A percentile compares a stretch with the other conserved stretches of the same genome.
Evolutionary conservation across 108 stramenopile genomes (phyloP).

Genomic region (Phaeodactylum tricornutum): DNA sequence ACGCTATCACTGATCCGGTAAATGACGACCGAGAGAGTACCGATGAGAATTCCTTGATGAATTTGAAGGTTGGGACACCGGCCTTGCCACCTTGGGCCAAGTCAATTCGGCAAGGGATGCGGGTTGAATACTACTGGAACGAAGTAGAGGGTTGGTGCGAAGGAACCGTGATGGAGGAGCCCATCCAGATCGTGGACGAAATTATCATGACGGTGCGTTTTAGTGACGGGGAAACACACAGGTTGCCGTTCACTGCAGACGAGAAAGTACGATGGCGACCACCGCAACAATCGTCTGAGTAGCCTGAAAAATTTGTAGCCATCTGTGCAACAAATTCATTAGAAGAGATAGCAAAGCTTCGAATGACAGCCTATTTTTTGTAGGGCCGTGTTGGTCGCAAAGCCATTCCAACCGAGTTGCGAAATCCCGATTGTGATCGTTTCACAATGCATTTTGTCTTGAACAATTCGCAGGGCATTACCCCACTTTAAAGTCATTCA

Average conservation of each 20-base stretch:
- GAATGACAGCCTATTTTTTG: too few species aligned
- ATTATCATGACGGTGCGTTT: conserved; percentile 59
- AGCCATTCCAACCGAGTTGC: too few species aligned
- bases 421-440: too few species aligned
- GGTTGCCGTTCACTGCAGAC: conserved; percentile 58
- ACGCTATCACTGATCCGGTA: conserved; percentile 39
- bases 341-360: too few species aligned
- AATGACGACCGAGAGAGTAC: conserved; percentile 17
- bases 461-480: too few species aligned
- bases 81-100: conserved; percentile 60
- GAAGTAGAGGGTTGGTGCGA: conserved; percentile 67
- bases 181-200: conserved; percentile 60
- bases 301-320: too few species aligned
- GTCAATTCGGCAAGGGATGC: conserved; percentile 46
- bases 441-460: too few species aligned
- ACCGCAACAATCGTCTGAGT: too few species aligned
- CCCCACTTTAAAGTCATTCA: too few species aligned
- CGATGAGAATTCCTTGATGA: conserved; percentile 17
- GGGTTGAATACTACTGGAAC: conserved; percentile 75
- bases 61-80: conserved; percentile 68
- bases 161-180: conserved; percentile 64
- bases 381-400: too few species aligned
- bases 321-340: too few species aligned
- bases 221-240: conserved; percentile 62
- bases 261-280: conserved; percentile 83